Conservation (phyloP, 2,329 filamentous ascomycete genomes). For the Monosporascus sp. region DNA sequence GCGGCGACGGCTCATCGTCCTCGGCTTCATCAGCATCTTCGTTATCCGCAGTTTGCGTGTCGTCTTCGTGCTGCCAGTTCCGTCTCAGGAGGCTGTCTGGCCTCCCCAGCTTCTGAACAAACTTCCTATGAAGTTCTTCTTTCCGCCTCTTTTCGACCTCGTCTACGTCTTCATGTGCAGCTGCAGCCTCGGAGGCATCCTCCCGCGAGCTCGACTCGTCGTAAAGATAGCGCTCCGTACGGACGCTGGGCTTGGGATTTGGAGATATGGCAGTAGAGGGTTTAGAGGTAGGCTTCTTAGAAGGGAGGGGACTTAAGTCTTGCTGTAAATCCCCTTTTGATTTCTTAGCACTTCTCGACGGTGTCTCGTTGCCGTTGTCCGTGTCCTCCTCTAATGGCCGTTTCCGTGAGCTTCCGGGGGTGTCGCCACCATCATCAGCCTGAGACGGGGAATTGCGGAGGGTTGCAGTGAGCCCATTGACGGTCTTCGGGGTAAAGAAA, state of each 20-base stretch:
- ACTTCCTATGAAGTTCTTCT: conserved; percentile 71
- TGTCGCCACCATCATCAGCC: conserved; percentile 17
- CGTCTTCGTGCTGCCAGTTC: conserved; percentile 49
- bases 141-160: conserved; percentile 50
- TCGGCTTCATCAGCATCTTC: conserved; percentile 55
- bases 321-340: conserved; percentile 37
- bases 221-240: conserved; percentile 50
- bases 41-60: conserved; percentile 40
- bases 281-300: conserved; percentile 29
- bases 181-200: conserved; percentile 29
- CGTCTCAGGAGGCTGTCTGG: conserved; percentile 70
- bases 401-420: conserved; percentile 36
- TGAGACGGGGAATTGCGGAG: conserved; percentile 29
- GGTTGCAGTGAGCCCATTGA: conserved; percentile 38
- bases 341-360: conserved; percentile 38
- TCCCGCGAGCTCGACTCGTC: conserved; percentile 40
- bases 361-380: conserved; percentile 37
- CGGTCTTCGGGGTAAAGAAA: conserved; percentile 67
- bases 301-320: conserved; percentile 31
- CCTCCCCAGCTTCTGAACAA: conserved; percentile 84
- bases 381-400: conserved; percentile 45
- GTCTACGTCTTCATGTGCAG: conserved; percentile 43
- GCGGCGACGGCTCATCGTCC: conserved; percentile 45
- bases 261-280: conserved; percentile 9
- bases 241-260: conserved; percentile 25